Evolutionary conservation across 2,329 filamentous ascomycete species (phyloP).

Genomic region (Immersiporthe knoxdaviesiana): DNA sequence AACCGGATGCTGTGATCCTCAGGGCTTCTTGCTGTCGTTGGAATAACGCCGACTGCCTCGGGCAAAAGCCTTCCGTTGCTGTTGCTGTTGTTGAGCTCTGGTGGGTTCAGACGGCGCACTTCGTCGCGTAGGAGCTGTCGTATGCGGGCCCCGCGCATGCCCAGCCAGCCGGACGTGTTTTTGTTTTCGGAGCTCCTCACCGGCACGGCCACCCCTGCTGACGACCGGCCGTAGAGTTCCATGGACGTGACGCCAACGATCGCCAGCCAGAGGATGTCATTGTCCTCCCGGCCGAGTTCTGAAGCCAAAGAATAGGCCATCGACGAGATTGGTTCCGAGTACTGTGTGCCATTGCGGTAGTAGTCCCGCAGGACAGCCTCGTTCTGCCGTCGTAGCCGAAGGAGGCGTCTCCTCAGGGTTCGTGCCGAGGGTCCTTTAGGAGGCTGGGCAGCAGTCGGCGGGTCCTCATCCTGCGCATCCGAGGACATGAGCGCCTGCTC

Average conservation of each 20-base stretch:
- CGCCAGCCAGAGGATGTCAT: conserved; percentile 91
- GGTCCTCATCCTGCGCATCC: conserved; percentile 51
- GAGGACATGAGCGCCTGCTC: conserved; percentile 51
- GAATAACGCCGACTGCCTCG: conserved; percentile 80
- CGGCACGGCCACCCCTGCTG: conserved; percentile 72
- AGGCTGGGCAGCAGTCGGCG: conserved; percentile 61
- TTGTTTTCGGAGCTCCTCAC: conserved; percentile 59
- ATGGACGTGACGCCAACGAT: conserved; percentile 95
- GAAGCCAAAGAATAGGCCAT: conserved; percentile 94
- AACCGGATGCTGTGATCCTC: conserved; percentile 91
- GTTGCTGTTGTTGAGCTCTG: conserved; percentile 60
- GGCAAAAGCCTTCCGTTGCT: conserved; percentile 63
- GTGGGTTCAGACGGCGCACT: conserved; percentile 89
- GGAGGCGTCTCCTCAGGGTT: conserved; percentile 70
- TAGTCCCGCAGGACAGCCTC: conserved; percentile 78
- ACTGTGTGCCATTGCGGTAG: conserved; percentile 85
- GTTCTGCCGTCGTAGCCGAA: conserved; percentile 76
- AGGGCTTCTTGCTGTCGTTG: conserved; percentile 83
- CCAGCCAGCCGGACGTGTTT: conserved; percentile 73
- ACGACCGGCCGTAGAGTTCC: conserved; percentile 86
- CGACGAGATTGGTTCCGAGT: conserved; percentile 92
- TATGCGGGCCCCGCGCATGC: conserved; percentile 79
- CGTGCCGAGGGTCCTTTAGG: conserved; percentile 70
- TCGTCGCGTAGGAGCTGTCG: conserved; percentile 88
- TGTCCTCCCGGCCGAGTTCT: conserved; percentile 93